These are phyloP conservation scores for Cichorium intybus DNA, from an alignment of 140 eudicot genomes.

Conservation along the genomic window DNA sequence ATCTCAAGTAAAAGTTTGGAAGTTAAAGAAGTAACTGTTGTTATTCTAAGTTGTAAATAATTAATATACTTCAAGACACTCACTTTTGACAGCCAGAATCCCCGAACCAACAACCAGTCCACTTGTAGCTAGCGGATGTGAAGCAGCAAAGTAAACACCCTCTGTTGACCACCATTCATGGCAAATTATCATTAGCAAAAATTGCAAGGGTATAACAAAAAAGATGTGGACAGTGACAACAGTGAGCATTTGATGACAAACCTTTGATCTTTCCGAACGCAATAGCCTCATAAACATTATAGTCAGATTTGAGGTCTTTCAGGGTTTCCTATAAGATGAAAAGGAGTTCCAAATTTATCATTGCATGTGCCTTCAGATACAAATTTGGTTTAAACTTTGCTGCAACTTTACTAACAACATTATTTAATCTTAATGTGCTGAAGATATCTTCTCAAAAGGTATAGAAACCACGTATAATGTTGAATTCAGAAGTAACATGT, in stretches of 20 bases:
- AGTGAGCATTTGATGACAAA: constrained; percentile 9
- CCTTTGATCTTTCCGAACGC: constrained; percentile 82
- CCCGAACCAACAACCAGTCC: constrained; percentile 75
- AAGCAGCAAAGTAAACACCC: constrained; percentile 68
- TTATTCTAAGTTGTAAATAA: constrained; percentile 8
- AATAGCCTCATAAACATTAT: constrained; percentile 55
- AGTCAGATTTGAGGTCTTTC: constrained; percentile 65
- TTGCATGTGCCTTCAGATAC: no score
- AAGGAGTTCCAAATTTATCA: not conserved
- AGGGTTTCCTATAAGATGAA: constrained; percentile 49
- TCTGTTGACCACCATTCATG: constrained; percentile 49
- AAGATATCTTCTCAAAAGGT: no score
- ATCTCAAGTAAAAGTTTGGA: constrained; percentile 4
- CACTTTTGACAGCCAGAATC: constrained; percentile 60
- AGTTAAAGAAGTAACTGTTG: not conserved
- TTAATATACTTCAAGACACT: constrained; percentile 10
- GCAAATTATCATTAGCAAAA: constrained; percentile 10
- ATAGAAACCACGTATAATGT: no score
- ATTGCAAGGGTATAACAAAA: not conserved
- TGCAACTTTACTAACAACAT: no score
- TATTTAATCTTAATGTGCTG: no score
- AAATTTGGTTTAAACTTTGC: no score
- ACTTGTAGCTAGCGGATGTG: constrained; percentile 66
- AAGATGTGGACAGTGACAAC: not conserved
- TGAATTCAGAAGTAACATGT: no score